A percentile compares a stretch with the other conserved stretches of the same genome.
Conservation (phyloP, 306 rosid species). For the Astragalus membranaceus region DNA sequence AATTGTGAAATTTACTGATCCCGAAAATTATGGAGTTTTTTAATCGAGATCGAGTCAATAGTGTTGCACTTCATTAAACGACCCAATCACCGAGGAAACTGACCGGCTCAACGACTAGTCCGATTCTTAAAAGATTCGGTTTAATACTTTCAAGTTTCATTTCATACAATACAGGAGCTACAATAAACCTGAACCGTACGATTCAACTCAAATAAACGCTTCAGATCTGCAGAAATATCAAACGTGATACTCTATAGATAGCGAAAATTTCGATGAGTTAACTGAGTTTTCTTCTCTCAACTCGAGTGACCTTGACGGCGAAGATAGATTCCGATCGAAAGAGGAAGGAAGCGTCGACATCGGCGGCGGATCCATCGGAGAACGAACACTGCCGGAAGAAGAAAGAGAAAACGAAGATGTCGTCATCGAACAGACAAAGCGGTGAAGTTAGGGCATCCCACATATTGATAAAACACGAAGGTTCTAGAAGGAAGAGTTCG, state of each 20-base stretch:
- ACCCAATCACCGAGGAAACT: too few relatives aligned
- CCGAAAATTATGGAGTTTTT: too few relatives aligned
- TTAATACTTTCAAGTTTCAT: too few relatives aligned
- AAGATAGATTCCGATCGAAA: slow-evolving; percentile 83
- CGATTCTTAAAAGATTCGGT: too few relatives aligned
- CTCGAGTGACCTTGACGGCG: slow-evolving; percentile 15
- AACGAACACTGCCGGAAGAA: slow-evolving; percentile 36
- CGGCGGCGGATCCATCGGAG: slow-evolving; percentile 45
- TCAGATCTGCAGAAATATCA: neutral
- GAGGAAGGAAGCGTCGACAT: slow-evolving; percentile 57
- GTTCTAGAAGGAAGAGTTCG: slow-evolving; percentile 82
- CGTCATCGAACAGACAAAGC: slow-evolving; percentile 42
- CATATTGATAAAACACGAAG: slow-evolving; percentile 88
- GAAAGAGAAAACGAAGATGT: slow-evolving; percentile 49
- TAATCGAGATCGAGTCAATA: too few relatives aligned
- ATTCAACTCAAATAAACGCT: neutral
- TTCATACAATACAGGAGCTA: neutral
- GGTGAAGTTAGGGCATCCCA: slow-evolving; percentile 91
- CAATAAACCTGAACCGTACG: neutral
- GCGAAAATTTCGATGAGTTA: neutral
- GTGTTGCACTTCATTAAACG: too few relatives aligned
- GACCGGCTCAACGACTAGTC: too few relatives aligned
- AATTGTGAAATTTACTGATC: too few relatives aligned
- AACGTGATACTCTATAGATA: slow-evolving; percentile 8
- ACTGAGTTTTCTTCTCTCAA: neutral